These are phyloP conservation scores for Amanita pallidorosea DNA, from an alignment of 768 basidiomycete species.

Conservation along the genomic window DNA sequence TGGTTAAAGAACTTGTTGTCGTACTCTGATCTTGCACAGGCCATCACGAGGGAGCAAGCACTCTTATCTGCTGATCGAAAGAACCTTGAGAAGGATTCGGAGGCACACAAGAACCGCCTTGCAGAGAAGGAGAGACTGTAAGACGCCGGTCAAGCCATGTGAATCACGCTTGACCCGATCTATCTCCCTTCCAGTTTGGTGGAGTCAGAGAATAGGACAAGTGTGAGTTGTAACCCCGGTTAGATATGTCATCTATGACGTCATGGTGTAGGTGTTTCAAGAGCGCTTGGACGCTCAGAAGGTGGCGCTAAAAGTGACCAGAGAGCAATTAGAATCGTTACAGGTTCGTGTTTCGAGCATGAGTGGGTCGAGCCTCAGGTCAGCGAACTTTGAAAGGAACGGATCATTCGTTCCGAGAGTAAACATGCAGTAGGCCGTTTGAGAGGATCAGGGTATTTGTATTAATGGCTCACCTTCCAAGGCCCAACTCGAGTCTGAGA, in stretches of 20 bases:
- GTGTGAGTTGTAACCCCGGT: background rate
- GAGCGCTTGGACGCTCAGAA: slow-evolving; percentile 32
- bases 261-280: slow-evolving; percentile 10
- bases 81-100: background rate
- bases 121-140: slow-evolving; percentile 1
- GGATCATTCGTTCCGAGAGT: slow-evolving; percentile 23
- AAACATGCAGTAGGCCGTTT: slow-evolving; percentile 21
- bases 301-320: slow-evolving; percentile 27
- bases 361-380: slow-evolving; percentile 6
- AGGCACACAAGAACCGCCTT: background rate
- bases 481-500: slow-evolving; percentile 19
- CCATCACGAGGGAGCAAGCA: background rate
- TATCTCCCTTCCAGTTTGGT: background rate
- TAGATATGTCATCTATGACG: background rate
- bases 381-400: slow-evolving; percentile 20
- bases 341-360: slow-evolving; percentile 1
- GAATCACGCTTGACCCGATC: background rate
- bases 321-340: slow-evolving; percentile 17
- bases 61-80: background rate
- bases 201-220: background rate
- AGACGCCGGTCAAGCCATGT: background rate
- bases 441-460: background rate
- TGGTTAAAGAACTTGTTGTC: background rate
- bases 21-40: background rate
- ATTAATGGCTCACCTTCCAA: slow-evolving; percentile 2